A percentile compares a stretch with the other conserved stretches of the same genome.
These are phyloP conservation scores for Pelargonium australe DNA, from an alignment of 441 rosid genomes.

Conservation along the genomic window DNA sequence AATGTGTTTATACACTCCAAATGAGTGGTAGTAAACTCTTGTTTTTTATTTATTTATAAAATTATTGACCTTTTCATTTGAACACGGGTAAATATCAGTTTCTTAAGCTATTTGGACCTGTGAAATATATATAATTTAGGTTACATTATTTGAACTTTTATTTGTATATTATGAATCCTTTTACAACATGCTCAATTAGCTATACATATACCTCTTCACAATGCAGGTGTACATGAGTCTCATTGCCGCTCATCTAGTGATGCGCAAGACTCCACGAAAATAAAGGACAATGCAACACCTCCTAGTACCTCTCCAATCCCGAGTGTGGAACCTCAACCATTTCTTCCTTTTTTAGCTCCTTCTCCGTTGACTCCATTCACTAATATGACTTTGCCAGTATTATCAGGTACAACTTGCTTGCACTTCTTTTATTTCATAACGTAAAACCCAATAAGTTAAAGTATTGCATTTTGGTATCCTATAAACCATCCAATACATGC, in stretches of 20 bases:
- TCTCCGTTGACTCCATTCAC: slow-evolving; percentile 29
- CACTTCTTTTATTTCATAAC: slow-evolving; percentile 3
- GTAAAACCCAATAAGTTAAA: slow-evolving; percentile 1
- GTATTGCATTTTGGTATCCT: neutral
- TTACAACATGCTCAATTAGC: neutral
- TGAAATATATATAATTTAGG: too few species aligned
- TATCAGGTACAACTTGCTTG: slow-evolving; percentile 25
- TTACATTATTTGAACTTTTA: too few species aligned
- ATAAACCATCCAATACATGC: neutral
- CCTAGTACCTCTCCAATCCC: slow-evolving; percentile 22
- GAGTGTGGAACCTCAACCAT: slow-evolving; percentile 25
- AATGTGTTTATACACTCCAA: too few species aligned
- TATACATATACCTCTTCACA: slow-evolving; percentile 8
- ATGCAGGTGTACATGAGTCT: slow-evolving; percentile 20
- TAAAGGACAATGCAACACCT: slow-evolving; percentile 16
- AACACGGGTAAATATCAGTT: too few species aligned
- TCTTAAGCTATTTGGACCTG: too few species aligned
- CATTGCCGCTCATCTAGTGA: slow-evolving; percentile 11
- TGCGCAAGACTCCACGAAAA: slow-evolving; percentile 4
- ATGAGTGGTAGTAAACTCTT: too few species aligned
- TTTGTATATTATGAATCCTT: too few species aligned
- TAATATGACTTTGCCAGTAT: slow-evolving; percentile 20
- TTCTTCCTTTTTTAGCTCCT: slow-evolving; percentile 35
- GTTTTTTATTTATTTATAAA: too few species aligned
- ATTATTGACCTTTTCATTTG: too few species aligned